These are phyloP conservation scores for Calocera viscosa DNA, from an alignment of 768 basidiomycete genomes.

Conservation along the genomic window DNA sequence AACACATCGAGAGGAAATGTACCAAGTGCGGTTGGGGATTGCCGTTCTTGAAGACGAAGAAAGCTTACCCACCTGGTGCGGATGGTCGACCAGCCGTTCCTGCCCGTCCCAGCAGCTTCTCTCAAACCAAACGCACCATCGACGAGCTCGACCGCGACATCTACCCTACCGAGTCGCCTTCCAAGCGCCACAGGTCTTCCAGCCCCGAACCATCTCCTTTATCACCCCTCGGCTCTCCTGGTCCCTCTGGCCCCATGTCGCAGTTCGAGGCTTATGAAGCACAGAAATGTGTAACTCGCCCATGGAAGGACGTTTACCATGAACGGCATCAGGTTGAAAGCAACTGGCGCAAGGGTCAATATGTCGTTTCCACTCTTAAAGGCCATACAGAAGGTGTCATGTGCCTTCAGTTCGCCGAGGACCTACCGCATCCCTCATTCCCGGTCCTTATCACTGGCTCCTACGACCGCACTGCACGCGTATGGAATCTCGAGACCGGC, in stretches of 20 bases:
- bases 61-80: not conserved
- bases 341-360: conserved; percentile 93
- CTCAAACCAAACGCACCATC: conserved; percentile 1
- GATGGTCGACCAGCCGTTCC: not conserved
- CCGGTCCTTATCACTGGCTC: conserved; percentile 96
- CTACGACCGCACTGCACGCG: conserved; percentile 84
- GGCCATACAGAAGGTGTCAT: conserved; percentile 95
- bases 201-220: conserved; percentile 8
- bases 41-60: conserved; percentile 60
- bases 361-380: conserved; percentile 67
- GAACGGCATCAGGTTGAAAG: conserved; percentile 93
- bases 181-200: conserved; percentile 19
- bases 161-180: conserved; percentile 14
- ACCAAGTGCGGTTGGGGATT: conserved; percentile 96
- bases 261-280: not conserved
- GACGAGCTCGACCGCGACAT: conserved; percentile 15
- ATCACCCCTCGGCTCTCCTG: not conserved
- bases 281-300: conserved; percentile 44
- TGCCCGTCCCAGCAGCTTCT: not conserved
- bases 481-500: conserved; percentile 96
- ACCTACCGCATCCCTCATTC: conserved; percentile 66
- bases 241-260: not conserved
- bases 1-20: conserved; percentile 95
- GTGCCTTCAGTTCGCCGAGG: conserved; percentile 91
- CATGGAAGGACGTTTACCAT: conserved; percentile 97